These are phyloP conservation scores for Melampsora abietis-canadensis DNA, from an alignment of 1,284 basidiomycete species.

Conservation along the genomic window DNA sequence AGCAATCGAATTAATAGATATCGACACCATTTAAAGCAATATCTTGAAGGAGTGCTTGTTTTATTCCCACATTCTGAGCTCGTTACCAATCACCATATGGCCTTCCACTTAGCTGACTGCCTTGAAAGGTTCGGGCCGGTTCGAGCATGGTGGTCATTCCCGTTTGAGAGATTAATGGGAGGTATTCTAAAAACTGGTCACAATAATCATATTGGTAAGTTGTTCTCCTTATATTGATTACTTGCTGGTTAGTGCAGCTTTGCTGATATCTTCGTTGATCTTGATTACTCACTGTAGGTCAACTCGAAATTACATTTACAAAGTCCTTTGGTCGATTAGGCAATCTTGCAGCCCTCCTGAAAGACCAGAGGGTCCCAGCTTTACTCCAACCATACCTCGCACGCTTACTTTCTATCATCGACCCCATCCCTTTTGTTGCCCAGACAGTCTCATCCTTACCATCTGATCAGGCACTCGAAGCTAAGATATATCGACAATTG, in stretches of 20 bases:
- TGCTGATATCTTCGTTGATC: not conserved
- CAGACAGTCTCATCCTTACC: no score
- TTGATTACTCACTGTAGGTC: not conserved
- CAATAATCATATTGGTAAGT: slow-evolving; percentile 16
- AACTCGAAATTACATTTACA: not conserved
- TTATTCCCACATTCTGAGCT: slow-evolving; percentile 2
- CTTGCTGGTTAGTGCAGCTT: not conserved
- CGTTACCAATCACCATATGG: slow-evolving; percentile 11
- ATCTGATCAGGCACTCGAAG: no score
- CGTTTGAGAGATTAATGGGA: slow-evolving; percentile 9
- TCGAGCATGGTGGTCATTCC: slow-evolving; percentile 17
- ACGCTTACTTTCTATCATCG: no score
- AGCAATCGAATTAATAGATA: not conserved
- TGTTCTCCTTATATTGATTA: not conserved
- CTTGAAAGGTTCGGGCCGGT: slow-evolving; percentile 11
- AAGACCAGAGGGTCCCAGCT: no score
- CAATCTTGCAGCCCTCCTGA: no score
- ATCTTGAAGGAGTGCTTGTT: not conserved
- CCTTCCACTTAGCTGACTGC: slow-evolving; percentile 22
- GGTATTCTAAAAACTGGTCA: not conserved
- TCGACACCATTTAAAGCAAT: slow-evolving; percentile 5
- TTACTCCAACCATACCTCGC: no score
- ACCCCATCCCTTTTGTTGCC: no score
- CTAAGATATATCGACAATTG: no score
- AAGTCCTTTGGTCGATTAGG: not conserved